Conservation (phyloP, 331 rosid genomes). For the Pyrus hybrid region DNA sequence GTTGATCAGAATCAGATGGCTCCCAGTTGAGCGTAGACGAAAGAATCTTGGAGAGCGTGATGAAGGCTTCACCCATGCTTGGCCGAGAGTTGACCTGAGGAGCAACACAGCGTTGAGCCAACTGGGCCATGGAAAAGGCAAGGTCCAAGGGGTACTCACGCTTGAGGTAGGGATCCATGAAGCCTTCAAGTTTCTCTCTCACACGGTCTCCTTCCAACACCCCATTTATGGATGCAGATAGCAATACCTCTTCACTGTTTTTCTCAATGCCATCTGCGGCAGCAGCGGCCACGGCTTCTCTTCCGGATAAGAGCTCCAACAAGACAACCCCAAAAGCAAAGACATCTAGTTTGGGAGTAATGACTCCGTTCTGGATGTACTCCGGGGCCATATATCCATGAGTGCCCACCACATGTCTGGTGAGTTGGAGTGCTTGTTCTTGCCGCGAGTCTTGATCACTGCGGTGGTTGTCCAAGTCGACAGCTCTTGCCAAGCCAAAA, state of each 20-base stretch:
- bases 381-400: conserved; percentile 80
- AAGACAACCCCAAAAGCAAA: conserved; percentile 65
- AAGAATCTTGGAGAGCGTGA: conserved; percentile 53
- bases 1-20: conserved; percentile 43
- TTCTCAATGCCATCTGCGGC: background rate
- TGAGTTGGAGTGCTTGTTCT: conserved; percentile 34
- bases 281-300: conserved; percentile 27
- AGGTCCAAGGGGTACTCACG: conserved; percentile 54
- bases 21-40: conserved; percentile 59
- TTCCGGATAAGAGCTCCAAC: conserved; percentile 70
- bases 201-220: conserved; percentile 57
- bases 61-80: conserved; percentile 34
- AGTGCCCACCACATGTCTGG: conserved; percentile 75
- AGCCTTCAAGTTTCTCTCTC: conserved; percentile 41
- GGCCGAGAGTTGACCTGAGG: conserved; percentile 46
- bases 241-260: conserved; percentile 9
- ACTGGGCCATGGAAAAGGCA: conserved; percentile 58
- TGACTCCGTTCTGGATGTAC: conserved; percentile 56
- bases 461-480: too few relatives aligned
- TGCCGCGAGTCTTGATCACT: background rate
- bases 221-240: conserved; percentile 13
- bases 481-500: conserved; percentile 57
- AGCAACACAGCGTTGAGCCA: conserved; percentile 52
- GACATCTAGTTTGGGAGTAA: conserved; percentile 67
- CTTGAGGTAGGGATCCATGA: conserved; percentile 51